These are phyloP conservation scores for Pilatotrama ljubarskyi DNA, from an alignment of 768 basidiomycete species.

Conservation along the genomic window DNA sequence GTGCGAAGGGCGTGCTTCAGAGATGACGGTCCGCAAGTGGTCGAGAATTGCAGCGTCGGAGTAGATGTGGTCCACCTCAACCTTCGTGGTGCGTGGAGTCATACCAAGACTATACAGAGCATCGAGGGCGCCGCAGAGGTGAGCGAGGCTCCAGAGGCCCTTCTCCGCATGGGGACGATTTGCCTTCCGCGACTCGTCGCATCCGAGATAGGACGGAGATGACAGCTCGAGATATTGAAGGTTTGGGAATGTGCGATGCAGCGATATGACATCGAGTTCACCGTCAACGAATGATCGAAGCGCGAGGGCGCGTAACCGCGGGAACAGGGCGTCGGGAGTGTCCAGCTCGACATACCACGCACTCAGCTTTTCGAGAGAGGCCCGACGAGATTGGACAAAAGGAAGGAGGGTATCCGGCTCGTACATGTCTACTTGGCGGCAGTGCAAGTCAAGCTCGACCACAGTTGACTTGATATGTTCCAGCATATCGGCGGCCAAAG, in stretches of 20 bases:
- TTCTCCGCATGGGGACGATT: neutral
- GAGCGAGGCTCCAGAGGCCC: neutral
- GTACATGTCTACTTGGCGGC: neutral
- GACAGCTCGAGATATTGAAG: neutral
- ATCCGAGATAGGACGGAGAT: neutral
- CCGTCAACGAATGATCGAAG: neutral
- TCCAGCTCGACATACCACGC: neutral
- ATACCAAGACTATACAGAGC: neutral
- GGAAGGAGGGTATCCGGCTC: neutral
- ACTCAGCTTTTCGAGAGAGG: neutral
- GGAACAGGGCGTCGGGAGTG: neutral
- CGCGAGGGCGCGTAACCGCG: neutral
- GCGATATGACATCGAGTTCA: neutral
- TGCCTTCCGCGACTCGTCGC: neutral
- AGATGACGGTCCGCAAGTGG: neutral
- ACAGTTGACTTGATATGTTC: neutral
- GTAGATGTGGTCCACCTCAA: conserved; percentile 1
- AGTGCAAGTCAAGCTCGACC: neutral
- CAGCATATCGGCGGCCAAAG: neutral
- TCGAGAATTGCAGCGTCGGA: neutral
- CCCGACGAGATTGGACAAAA: neutral
- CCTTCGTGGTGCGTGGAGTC: neutral
- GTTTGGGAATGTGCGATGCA: neutral
- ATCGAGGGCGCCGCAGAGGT: neutral
- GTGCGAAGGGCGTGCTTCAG: neutral